Evolutionary conservation across 108 stramenopile genomes (phyloP).

Genomic region (Discostella pseudostelligera): DNA sequence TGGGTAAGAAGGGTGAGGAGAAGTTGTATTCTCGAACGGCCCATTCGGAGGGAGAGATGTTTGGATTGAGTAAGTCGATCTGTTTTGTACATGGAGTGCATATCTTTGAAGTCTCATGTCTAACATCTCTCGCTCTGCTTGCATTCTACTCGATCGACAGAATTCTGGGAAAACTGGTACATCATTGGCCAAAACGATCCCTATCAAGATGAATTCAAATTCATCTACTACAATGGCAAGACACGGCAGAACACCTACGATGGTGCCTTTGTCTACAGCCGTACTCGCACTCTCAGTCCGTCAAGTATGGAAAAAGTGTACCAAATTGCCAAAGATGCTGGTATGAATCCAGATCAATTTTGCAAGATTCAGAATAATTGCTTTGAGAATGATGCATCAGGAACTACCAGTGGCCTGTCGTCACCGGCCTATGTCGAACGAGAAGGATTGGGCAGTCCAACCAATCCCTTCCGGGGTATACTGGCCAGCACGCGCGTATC

Average conservation of each 20-base stretch:
- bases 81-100: neutral
- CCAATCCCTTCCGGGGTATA: constrained; percentile 77
- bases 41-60: constrained; percentile 92
- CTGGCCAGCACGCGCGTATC: constrained; percentile 85
- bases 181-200: constrained; percentile 85
- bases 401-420: constrained; percentile 2
- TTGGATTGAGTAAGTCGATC: constrained; percentile 81
- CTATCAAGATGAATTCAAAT: constrained; percentile 86
- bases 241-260: constrained; percentile 97
- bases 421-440: constrained; percentile 15
- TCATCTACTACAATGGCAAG: constrained; percentile 96
- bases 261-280: constrained; percentile 95
- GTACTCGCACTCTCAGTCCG: constrained; percentile 70
- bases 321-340: constrained; percentile 84
- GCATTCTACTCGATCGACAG: constrained; percentile 33
- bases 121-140: neutral
- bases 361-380: constrained; percentile 90
- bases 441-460: constrained; percentile 50
- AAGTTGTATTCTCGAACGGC: constrained; percentile 78
- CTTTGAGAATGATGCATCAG: constrained; percentile 52
- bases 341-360: constrained; percentile 90
- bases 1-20: constrained; percentile 62
- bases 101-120: neutral
- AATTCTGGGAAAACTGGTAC: constrained; percentile 99
- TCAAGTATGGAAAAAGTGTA: constrained; percentile 84